phyloP scores from a whole-genome alignment of 257 asterid genomes.

The Solanum bulbocastanum region DNA sequence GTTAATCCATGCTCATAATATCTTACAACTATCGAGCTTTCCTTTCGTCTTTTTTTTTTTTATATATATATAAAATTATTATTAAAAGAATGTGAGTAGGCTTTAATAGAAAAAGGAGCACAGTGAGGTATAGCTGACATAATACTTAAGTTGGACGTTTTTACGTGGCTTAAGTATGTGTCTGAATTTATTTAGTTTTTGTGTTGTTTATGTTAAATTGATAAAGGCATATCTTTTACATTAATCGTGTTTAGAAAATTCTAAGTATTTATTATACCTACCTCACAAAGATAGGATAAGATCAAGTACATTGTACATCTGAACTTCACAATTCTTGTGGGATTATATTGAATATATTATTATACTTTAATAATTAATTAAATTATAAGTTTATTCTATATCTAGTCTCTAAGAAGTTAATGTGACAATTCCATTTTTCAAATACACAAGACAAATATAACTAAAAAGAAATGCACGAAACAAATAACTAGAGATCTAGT shows the following conservation, averaged over 20 bases:
- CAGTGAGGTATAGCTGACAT: background rate
- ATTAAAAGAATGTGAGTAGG: background rate
- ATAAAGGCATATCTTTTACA: background rate
- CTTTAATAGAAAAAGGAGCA: background rate
- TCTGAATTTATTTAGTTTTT: background rate
- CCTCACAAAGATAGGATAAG: too few relatives aligned
- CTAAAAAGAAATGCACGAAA: too few relatives aligned
- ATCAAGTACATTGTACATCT: too few relatives aligned
- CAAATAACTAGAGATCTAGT: background rate
- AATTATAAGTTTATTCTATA: too few relatives aligned
- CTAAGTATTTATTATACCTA: too few relatives aligned
- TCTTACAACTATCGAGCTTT: background rate
- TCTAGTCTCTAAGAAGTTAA: too few relatives aligned
- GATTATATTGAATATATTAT: too few relatives aligned
- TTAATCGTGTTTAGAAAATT: background rate
- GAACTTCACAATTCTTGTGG: too few relatives aligned
- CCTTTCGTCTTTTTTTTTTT: background rate
- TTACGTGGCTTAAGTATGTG: background rate
- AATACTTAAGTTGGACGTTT: background rate
- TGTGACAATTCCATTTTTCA: too few relatives aligned
- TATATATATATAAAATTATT: too few relatives aligned
- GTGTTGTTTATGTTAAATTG: background rate
- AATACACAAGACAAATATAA: too few relatives aligned
- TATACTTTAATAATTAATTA: too few relatives aligned
- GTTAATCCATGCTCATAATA: background rate